Base-by-base conservation (phyloP, 2,329 filamentous ascomycete genomes). In the Nothophaeocryptopus gaeumannii region DNA sequence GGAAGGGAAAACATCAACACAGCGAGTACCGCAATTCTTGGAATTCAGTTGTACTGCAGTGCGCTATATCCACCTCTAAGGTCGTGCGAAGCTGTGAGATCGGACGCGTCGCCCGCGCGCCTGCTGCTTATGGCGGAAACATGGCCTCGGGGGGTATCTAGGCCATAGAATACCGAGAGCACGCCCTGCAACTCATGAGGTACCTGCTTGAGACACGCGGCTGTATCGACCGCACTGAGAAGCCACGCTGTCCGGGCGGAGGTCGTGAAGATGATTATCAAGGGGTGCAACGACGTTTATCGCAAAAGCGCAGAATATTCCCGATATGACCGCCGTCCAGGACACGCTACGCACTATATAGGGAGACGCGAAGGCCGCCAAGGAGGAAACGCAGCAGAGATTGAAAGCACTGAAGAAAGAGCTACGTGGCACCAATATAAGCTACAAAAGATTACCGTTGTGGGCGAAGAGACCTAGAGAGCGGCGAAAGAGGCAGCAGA, bases 221-320 rank as follows among this genome's bases (percentile, higher is more conserved):
- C 46, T 49, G 26, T 49, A 49, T 49, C 16, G 16, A 49, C 37
- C 33, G 33, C 26, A 49, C 46, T 49, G 33, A n/a, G 39, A n/a
- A 49, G 46, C 14, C 38, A 39, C 26, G 43, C 39, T 30, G 20
- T 49, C 31, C 46, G 10, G 26, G 39, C 30, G 13, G 39, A 37
- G 37, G 32, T 43, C 16, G 16, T 33, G 38, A 49, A 43, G 33
- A 49, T 38, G 39, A 35, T 43, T 37, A 43, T 43, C n/a, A n/a
- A n/a, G n/a, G n/a, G n/a, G n/a, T n/a, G n/a, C n/a, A n/a, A n/a
- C n/a, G n/a, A n/a, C n/a, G n/a, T n/a, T n/a, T n/a, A n/a, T n/a
- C n/a, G n/a, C n/a, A n/a, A n/a, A n/a, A n/a, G n/a, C n/a, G n/a
- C n/a, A n/a, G n/a, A n/a, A n/a, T n/a, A n/a, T n/a, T n/a, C n/a